A percentile compares a stretch with the other conserved stretches of the same genome.
phyloP scores from a whole-genome alignment of 1,284 basidiomycete genomes.

The Apiotrichum laibachii region DNA sequence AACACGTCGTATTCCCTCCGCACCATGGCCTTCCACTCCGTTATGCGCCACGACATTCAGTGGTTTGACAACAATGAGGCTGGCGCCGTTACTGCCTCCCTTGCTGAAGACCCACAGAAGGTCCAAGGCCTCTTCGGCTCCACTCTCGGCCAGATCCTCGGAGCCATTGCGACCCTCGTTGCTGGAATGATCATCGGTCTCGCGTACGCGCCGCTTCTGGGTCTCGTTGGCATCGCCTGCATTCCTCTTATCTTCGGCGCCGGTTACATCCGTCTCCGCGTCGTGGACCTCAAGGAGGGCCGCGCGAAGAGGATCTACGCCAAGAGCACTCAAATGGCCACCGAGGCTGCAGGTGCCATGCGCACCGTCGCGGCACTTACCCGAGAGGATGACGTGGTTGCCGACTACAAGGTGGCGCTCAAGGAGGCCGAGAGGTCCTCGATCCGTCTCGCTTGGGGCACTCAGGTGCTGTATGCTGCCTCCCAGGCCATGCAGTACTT shows the following conservation, averaged over 20 bases:
- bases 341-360: slow-evolving; percentile 85
- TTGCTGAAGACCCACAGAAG: slow-evolving; percentile 90
- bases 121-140: slow-evolving; percentile 85
- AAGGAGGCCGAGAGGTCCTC: slow-evolving; percentile 67
- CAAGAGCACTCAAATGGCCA: slow-evolving; percentile 77
- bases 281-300: slow-evolving; percentile 75
- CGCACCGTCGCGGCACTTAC: slow-evolving; percentile 90
- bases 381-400: slow-evolving; percentile 70
- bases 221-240: slow-evolving; percentile 60
- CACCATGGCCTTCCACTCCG: slow-evolving; percentile 66
- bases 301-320: slow-evolving; percentile 81
- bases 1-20: slow-evolving; percentile 67
- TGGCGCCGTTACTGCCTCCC: slow-evolving; percentile 72
- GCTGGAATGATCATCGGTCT: slow-evolving; percentile 74
- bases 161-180: slow-evolving; percentile 70
- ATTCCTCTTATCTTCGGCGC: slow-evolving; percentile 77
- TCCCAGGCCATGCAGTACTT: slow-evolving; percentile 77
- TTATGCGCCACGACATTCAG: slow-evolving; percentile 80
- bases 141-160: slow-evolving; percentile 80
- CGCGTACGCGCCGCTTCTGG: slow-evolving; percentile 57
- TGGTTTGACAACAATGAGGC: slow-evolving; percentile 85
- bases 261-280: slow-evolving; percentile 76
- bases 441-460: slow-evolving; percentile 64
- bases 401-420: slow-evolving; percentile 69
- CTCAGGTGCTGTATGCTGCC: slow-evolving; percentile 71